Conservation (phyloP, 2,329 filamentous ascomycete species). For the Ceratocystis huliohia region DNA sequence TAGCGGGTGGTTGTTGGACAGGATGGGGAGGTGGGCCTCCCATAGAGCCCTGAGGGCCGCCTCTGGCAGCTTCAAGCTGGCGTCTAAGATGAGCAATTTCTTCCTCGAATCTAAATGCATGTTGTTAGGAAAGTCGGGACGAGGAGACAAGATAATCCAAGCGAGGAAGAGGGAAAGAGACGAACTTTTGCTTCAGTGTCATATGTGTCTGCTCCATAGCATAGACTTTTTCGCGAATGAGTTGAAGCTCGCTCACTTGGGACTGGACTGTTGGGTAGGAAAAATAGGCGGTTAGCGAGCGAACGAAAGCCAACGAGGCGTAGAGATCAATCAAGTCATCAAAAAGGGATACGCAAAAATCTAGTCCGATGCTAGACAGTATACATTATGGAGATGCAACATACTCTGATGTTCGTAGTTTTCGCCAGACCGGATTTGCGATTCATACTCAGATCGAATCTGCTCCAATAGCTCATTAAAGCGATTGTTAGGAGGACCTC, state of each 20-base stretch:
- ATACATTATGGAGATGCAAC: constrained; percentile 30
- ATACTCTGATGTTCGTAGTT: constrained; percentile 90
- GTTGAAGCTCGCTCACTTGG: constrained; percentile 89
- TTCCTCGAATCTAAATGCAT: constrained; percentile 65
- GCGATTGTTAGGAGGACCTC: constrained; percentile 33
- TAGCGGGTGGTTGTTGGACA: constrained; percentile 74
- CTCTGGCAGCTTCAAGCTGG: constrained; percentile 67
- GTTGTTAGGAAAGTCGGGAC: neutral
- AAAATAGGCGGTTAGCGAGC: constrained; percentile 23
- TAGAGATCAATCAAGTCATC: constrained; percentile 8
- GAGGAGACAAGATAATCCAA: neutral
- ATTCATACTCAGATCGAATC: constrained; percentile 82
- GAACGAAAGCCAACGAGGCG: constrained; percentile 20
- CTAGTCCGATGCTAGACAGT: neutral
- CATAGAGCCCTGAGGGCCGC: constrained; percentile 44
- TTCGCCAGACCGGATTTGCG: constrained; percentile 64
- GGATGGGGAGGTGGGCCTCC: constrained; percentile 60
- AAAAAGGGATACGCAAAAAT: neutral
- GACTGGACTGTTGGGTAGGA: constrained; percentile 51
- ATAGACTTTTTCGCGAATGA: constrained; percentile 87
- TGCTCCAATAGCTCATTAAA: constrained; percentile 86
- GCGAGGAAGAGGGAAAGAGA: neutral
- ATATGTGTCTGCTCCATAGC: constrained; percentile 83
- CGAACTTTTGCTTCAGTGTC: constrained; percentile 75
- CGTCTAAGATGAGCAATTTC: constrained; percentile 75